Evolutionary conservation across 2,329 filamentous ascomycete species (phyloP).

Genomic region (Septoria linicola): DNA sequence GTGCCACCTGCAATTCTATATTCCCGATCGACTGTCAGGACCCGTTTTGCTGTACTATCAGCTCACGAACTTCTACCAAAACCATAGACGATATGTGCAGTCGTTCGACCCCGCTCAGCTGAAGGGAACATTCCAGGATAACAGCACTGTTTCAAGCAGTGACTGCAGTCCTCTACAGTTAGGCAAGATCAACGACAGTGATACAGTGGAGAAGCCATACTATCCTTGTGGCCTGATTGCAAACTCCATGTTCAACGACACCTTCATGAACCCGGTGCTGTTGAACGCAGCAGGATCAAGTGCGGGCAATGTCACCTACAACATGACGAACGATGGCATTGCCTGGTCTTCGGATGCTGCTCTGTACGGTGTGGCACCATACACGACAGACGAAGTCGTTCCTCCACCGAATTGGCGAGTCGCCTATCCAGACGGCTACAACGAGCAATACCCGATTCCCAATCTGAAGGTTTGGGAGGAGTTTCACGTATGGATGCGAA

Average conservation of each 20-base stretch:
- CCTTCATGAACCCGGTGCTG: constrained; percentile 66
- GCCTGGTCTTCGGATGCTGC: constrained; percentile 82
- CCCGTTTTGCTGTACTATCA: constrained; percentile 93
- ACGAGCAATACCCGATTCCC: constrained; percentile 67
- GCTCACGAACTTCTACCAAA: constrained; percentile 98
- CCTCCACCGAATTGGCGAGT: constrained; percentile 84
- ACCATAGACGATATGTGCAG: constrained; percentile 92
- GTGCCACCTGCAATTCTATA: constrained; percentile 75
- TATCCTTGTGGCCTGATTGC: constrained; percentile 96
- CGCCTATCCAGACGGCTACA: constrained; percentile 65
- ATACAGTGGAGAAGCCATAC: constrained; percentile 62
- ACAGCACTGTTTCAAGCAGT: constrained; percentile 61
- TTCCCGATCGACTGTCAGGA: constrained; percentile 74
- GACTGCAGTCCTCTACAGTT: constrained; percentile 69
- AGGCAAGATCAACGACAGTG: constrained; percentile 32
- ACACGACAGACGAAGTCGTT: constrained; percentile 63
- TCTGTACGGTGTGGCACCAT: constrained; percentile 70
- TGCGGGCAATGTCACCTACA: constrained; percentile 57
- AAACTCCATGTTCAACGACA: constrained; percentile 97
- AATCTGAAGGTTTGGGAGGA: constrained; percentile 73
- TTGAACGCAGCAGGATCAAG: constrained; percentile 51
- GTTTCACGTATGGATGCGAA: constrained; percentile 99
- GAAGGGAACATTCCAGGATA: constrained; percentile 65
- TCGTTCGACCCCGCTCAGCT: constrained; percentile 83
- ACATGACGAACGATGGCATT: constrained; percentile 75